These are phyloP conservation scores for Alternaria incomplexa DNA, from an alignment of 2,329 filamentous ascomycete genomes.

Conservation along the genomic window DNA sequence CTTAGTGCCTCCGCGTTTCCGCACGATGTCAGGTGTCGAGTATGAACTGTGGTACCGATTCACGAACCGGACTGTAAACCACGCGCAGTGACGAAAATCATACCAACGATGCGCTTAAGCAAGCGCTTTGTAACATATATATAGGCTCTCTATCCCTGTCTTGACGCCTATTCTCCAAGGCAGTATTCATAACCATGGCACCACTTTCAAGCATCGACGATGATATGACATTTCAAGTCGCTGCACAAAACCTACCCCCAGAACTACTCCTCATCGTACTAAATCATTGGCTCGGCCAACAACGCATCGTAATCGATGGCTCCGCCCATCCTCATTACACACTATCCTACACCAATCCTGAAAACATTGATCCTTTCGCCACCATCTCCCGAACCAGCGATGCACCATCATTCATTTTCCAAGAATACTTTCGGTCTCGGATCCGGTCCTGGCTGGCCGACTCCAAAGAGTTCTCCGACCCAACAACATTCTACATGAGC, in stretches of 20 bases:
- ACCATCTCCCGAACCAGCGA: not conserved
- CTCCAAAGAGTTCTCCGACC: conserved; percentile 9
- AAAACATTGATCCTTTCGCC: not conserved
- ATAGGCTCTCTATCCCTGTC: not conserved
- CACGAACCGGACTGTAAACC: not conserved
- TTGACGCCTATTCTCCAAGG: not conserved
- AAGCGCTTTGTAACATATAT: not conserved
- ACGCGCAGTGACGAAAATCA: not conserved
- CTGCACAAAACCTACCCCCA: not conserved
- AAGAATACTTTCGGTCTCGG: not conserved
- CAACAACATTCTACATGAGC: conserved; percentile 9
- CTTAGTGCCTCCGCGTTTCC: not conserved
- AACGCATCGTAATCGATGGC: not conserved
- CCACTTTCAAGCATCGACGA: not conserved
- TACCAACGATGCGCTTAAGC: not conserved
- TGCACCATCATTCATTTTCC: too few species aligned
- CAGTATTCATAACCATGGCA: not conserved
- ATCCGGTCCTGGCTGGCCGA: conserved; percentile 1
- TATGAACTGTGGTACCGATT: not conserved
- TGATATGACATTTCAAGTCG: not conserved
- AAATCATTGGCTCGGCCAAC: not conserved
- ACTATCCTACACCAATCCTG: not conserved
- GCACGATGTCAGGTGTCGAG: not conserved
- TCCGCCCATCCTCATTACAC: not conserved
- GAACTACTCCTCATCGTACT: not conserved